Conservation (phyloP, 139 green algal species). For the Haematococcus sp. region DNA sequence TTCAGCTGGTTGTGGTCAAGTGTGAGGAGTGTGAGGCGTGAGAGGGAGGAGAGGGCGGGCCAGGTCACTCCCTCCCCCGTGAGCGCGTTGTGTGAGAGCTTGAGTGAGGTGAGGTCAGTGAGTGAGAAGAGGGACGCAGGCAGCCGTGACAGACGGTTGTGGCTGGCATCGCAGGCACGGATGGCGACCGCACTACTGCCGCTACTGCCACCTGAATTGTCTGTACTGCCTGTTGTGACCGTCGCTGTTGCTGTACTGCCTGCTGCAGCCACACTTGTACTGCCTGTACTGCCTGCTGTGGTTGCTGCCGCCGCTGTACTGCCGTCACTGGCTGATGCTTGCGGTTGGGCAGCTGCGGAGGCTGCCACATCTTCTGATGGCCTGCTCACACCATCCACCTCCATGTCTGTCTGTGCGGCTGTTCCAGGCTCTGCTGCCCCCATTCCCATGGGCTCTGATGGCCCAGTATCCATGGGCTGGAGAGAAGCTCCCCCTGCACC, state of each 20-base stretch:
- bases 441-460: too few relatives aligned
- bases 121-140: constrained; percentile 24
- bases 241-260: not conserved
- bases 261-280: too few relatives aligned
- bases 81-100: constrained; percentile 44
- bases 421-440: too few relatives aligned
- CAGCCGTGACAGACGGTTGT: constrained; percentile 43
- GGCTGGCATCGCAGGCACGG: constrained; percentile 37
- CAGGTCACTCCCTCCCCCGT: constrained; percentile 29
- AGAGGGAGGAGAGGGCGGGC: constrained; percentile 22
- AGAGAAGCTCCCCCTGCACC: too few relatives aligned
- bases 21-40: constrained; percentile 14
- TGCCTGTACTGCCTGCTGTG: not conserved
- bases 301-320: not conserved
- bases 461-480: too few relatives aligned
- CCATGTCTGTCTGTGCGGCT: too few relatives aligned
- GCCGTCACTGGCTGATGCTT: not conserved
- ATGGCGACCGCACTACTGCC: not conserved
- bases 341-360: not conserved
- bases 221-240: not conserved
- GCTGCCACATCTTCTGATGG: too few relatives aligned
- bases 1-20: constrained; percentile 3
- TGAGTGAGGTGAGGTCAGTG: constrained; percentile 37
- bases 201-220: not conserved
- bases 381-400: too few relatives aligned